A percentile compares a stretch with the other conserved stretches of the same genome.
These are phyloP conservation scores for Holtermannia corniformis DNA, from an alignment of 768 basidiomycete genomes.

Conservation along the genomic window DNA sequence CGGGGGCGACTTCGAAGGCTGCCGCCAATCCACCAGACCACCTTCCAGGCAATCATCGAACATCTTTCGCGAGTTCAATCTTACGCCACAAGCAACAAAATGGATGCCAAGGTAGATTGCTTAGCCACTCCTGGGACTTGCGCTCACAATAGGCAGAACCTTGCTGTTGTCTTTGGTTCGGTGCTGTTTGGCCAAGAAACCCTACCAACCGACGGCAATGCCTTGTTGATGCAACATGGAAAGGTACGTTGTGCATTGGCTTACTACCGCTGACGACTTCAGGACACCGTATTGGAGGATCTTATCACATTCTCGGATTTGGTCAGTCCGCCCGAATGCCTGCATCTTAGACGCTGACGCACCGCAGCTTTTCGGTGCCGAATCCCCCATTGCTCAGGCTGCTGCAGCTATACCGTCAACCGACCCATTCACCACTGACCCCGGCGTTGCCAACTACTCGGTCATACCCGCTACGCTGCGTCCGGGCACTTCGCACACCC, in stretches of 20 bases:
- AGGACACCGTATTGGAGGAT: conserved; percentile 75
- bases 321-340: conserved; percentile 40
- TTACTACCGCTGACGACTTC: neutral
- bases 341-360: neutral
- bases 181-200: conserved; percentile 91
- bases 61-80: conserved; percentile 67
- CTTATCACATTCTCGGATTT: conserved; percentile 60
- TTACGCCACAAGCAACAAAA: conserved; percentile 68
- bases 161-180: conserved; percentile 80
- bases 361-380: conserved; percentile 26
- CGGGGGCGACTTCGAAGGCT: conserved; percentile 78
- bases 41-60: conserved; percentile 68
- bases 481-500: too few species aligned
- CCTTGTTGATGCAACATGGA: conserved; percentile 60
- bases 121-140: neutral
- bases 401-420: too few species aligned
- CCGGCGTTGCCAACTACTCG: too few species aligned
- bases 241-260: conserved; percentile 50
- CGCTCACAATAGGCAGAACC: conserved; percentile 48
- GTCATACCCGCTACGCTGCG: too few species aligned
- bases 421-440: too few species aligned
- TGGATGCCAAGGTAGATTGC: conserved; percentile 57
- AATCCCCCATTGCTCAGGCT: too few species aligned
- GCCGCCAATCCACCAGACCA: conserved; percentile 73
- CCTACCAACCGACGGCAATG: conserved; percentile 64